phyloP scores from a whole-genome alignment of 1,284 basidiomycete genomes.

The Ceratobasidium theobromae region DNA sequence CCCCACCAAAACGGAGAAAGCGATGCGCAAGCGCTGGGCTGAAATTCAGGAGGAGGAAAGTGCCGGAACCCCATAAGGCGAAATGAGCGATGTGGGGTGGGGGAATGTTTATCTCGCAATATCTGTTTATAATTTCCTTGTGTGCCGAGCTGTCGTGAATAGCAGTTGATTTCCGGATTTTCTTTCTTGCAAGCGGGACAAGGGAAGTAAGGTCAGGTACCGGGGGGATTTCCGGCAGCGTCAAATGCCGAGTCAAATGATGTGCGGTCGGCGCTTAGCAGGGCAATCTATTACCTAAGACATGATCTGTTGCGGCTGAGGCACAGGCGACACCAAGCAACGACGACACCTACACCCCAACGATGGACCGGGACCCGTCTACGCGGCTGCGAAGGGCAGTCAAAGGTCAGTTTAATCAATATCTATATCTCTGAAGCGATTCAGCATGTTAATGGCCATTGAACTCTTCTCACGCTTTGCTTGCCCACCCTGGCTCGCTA shows the following conservation, averaged over 20 bases:
- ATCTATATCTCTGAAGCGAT: not conserved
- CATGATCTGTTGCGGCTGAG: not conserved
- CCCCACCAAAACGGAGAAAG: conserved; percentile 84
- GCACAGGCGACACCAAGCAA: not conserved
- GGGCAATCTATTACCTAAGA: conserved; percentile 13
- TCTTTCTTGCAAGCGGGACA: not conserved
- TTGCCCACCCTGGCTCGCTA: conserved; percentile 30
- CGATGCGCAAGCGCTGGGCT: conserved; percentile 77
- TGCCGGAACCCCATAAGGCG: conserved; percentile 26
- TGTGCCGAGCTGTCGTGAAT: not conserved
- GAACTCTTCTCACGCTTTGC: conserved; percentile 37
- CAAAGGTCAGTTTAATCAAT: conserved; percentile 63
- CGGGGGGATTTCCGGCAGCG: not conserved
- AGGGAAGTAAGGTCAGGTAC: conserved; percentile 19
- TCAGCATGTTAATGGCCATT: not conserved
- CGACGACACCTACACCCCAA: conserved; percentile 41
- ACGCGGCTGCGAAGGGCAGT: conserved; percentile 74
- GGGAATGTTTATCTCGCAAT: conserved; percentile 2
- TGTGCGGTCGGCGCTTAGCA: conserved; percentile 20
- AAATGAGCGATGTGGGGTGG: not conserved
- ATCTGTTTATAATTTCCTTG: not conserved
- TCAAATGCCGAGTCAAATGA: conserved; percentile 4
- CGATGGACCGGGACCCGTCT: conserved; percentile 79
- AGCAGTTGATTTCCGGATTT: not conserved
- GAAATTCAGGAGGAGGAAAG: conserved; percentile 69